Percentiles rank a stretch among this genome's conserved stretches.
Evolutionary conservation across 345 rosid species (phyloP).

Genomic region (Rhizophora mangle): DNA sequence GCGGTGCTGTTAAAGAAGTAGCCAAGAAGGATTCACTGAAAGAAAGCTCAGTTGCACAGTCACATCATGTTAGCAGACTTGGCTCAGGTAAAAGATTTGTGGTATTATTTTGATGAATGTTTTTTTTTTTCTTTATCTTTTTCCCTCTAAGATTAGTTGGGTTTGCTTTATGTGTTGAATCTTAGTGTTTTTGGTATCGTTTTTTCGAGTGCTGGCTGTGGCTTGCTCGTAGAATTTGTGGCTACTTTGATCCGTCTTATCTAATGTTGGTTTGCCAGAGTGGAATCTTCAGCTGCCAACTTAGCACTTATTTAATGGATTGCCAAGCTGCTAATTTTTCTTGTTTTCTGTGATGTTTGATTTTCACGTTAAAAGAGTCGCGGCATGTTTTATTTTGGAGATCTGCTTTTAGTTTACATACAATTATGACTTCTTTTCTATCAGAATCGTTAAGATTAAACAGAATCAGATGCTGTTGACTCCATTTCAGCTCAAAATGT

Average conservation of each 20-base stretch:
- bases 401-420: slow-evolving; percentile 32
- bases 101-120: slow-evolving; percentile 9
- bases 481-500: no score
- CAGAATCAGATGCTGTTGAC: no score
- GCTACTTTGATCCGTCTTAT: slow-evolving; percentile 43
- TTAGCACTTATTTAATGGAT: slow-evolving; percentile 12
- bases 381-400: slow-evolving; percentile 27
- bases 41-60: slow-evolving; percentile 68
- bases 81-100: slow-evolving; percentile 59
- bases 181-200: slow-evolving; percentile 28
- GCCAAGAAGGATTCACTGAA: slow-evolving; percentile 68
- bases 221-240: slow-evolving; percentile 17
- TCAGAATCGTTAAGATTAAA: no score
- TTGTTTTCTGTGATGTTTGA: slow-evolving; percentile 8
- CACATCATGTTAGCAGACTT: slow-evolving; percentile 55
- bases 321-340: slow-evolving; percentile 12
- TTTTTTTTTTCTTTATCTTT: slow-evolving; percentile 9
- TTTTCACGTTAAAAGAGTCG: background rate
- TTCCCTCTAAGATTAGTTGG: slow-evolving; percentile 4
- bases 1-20: slow-evolving; percentile 55
- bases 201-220: slow-evolving; percentile 22
- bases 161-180: slow-evolving; percentile 33
- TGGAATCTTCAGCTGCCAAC: slow-evolving; percentile 11
- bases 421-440: background rate
- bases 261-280: slow-evolving; percentile 15